Evolutionary conservation across 2,329 filamentous ascomycete species (phyloP).

Genomic region (Fusarium sterilihyphosum): DNA sequence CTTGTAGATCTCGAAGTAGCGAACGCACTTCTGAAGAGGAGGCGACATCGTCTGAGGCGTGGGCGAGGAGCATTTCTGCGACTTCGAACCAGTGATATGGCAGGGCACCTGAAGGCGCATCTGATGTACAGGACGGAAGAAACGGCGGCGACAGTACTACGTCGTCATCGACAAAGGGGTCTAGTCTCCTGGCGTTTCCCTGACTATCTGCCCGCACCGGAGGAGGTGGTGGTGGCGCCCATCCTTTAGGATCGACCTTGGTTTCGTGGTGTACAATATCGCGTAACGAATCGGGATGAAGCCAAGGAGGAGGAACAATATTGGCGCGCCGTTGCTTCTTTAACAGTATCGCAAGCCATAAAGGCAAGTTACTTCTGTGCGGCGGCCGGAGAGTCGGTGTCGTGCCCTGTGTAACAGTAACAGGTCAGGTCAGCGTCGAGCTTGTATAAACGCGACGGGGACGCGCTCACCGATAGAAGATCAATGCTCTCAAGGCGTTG

Average conservation of each 20-base stretch:
- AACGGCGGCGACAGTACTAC: constrained; percentile 76
- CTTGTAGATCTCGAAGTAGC: constrained; percentile 81
- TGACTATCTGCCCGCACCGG: constrained; percentile 62
- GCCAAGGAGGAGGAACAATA: constrained; percentile 90
- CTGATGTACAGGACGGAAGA: constrained; percentile 76
- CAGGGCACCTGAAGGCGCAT: constrained; percentile 73
- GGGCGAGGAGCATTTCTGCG: constrained; percentile 85
- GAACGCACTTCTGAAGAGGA: constrained; percentile 78
- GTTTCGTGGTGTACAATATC: constrained; percentile 86
- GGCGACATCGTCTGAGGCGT: constrained; percentile 83
- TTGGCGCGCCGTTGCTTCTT: constrained; percentile 95
- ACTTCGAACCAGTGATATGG: constrained; percentile 98
- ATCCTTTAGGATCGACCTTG: constrained; percentile 73
- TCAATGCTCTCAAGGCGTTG: constrained; percentile 88
- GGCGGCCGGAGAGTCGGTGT: constrained; percentile 83
- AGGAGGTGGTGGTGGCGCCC: constrained; percentile 80
- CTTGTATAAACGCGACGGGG: constrained; percentile 22
- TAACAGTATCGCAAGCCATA: constrained; percentile 95
- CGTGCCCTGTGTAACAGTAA: constrained; percentile 68
- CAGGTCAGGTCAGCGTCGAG: constrained; percentile 30
- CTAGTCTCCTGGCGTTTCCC: constrained; percentile 53
- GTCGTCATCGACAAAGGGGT: constrained; percentile 43
- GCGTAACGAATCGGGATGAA: constrained; percentile 78
- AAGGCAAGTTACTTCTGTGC: constrained; percentile 79
- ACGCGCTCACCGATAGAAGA: constrained; percentile 79